Evolutionary conservation across 306 rosid genomes (phyloP).

Genomic region (Canavalia ensiformis): DNA sequence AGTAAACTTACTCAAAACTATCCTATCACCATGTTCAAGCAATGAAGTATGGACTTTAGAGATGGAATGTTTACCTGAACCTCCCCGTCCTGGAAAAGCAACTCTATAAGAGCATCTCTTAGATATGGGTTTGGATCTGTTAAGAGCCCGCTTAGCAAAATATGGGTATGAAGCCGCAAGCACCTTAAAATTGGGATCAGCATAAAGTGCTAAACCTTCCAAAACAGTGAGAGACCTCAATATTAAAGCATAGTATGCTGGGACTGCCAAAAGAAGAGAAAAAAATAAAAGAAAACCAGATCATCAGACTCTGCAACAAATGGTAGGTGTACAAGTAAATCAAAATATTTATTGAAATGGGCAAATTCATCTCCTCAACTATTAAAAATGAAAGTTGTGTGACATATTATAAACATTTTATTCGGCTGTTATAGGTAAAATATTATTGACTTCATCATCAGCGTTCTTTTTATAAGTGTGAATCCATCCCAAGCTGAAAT

Average conservation of each 20-base stretch:
- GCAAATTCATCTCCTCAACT: conserved; percentile 33
- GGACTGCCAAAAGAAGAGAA: conserved; percentile 66
- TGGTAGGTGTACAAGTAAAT: conserved; percentile 22
- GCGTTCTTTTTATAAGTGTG: neutral
- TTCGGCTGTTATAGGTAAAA: neutral
- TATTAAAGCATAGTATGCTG: conserved; percentile 92
- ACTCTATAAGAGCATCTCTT: conserved; percentile 92
- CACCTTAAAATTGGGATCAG: conserved; percentile 95
- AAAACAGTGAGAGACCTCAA: conserved; percentile 93
- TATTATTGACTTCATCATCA: neutral
- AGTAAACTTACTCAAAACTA: conserved; percentile 42
- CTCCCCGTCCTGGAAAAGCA: conserved; percentile 87
- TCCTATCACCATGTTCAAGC: conserved; percentile 31
- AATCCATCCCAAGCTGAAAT: conserved; percentile 22
- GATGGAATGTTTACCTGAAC: conserved; percentile 70
- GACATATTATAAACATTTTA: conserved; percentile 11
- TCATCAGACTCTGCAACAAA: conserved; percentile 47
- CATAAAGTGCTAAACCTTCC: conserved; percentile 92
- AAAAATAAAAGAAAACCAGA: conserved; percentile 40
- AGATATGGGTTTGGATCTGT: conserved; percentile 95
- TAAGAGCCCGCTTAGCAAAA: conserved; percentile 90
- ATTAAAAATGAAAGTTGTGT: conserved; percentile 13
- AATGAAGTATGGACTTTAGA: conserved; percentile 23
- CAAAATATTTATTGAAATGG: conserved; percentile 15
- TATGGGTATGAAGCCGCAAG: conserved; percentile 96